A percentile compares a stretch with the other conserved stretches of the same genome.
These are phyloP conservation scores for Phialocephala subalpina DNA, from an alignment of 2,329 filamentous ascomycete genomes.

Conservation along the genomic window DNA sequence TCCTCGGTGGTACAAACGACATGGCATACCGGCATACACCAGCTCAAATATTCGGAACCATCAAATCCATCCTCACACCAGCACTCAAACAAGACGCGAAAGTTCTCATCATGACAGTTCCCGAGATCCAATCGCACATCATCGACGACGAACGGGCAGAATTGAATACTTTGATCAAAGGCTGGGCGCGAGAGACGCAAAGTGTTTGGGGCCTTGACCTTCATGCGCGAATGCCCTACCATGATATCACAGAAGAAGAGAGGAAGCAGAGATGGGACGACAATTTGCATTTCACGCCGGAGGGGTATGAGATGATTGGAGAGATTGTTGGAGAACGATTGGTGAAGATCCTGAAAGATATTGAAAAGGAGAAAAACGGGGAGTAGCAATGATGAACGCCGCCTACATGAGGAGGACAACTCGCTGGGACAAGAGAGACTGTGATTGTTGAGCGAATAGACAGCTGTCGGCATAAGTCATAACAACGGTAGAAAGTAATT, in stretches of 20 bases:
- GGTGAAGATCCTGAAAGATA: constrained; percentile 52
- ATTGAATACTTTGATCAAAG: constrained; percentile 60
- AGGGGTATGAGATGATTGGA: constrained; percentile 70
- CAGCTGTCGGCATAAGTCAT: too few relatives aligned
- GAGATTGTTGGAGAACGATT: constrained; percentile 61
- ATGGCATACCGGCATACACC: constrained; percentile 51
- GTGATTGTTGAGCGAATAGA: too few relatives aligned
- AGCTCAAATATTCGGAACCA: constrained; percentile 54
- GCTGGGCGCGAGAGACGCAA: constrained; percentile 15
- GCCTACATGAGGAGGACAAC: background rate
- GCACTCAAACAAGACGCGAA: constrained; percentile 57
- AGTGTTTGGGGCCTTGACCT: constrained; percentile 53
- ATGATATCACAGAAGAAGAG: constrained; percentile 55
- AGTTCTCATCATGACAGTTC: constrained; percentile 69
- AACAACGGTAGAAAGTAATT: too few relatives aligned
- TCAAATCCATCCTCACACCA: constrained; percentile 57
- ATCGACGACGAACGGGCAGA: constrained; percentile 49
- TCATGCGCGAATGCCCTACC: constrained; percentile 60
- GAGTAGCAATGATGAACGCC: background rate
- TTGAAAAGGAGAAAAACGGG: background rate
- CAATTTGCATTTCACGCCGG: constrained; percentile 63
- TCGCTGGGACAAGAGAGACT: too few relatives aligned
- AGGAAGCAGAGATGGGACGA: constrained; percentile 66
- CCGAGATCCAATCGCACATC: constrained; percentile 50
- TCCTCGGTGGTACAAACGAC: constrained; percentile 73